These are phyloP conservation scores for Fusarium foetens DNA, from an alignment of 2,329 filamentous ascomycete genomes.

Conservation along the genomic window DNA sequence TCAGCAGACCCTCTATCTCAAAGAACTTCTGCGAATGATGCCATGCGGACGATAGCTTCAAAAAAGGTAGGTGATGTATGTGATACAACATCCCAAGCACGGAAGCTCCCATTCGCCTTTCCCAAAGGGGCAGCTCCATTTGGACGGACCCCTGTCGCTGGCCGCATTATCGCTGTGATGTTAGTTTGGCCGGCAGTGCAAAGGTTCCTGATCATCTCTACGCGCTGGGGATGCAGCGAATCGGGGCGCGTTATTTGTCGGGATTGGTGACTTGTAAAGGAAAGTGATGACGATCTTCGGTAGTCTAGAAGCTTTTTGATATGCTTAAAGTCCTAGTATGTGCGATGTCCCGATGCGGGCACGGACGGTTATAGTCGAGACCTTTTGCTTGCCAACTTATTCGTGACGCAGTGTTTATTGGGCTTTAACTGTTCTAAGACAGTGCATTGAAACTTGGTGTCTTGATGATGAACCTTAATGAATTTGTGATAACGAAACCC, in stretches of 20 bases:
- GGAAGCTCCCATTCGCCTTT: slow-evolving; percentile 33
- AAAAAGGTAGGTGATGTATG: slow-evolving; percentile 35
- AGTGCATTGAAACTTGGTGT: background rate
- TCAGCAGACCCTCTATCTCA: background rate
- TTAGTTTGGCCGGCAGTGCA: slow-evolving; percentile 22
- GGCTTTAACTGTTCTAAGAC: background rate
- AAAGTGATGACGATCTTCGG: slow-evolving; percentile 18
- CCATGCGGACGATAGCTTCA: slow-evolving; percentile 18
- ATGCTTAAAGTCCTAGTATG: slow-evolving; percentile 25
- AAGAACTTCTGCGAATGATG: slow-evolving; percentile 31
- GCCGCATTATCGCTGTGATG: slow-evolving; percentile 21
- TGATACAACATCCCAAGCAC: slow-evolving; percentile 28
- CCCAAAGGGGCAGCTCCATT: slow-evolving; percentile 28
- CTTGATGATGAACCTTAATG: background rate
- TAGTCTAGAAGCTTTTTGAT: slow-evolving; percentile 14
- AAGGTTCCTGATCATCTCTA: slow-evolving; percentile 23
- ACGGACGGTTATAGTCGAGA: background rate
- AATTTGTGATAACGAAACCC: background rate
- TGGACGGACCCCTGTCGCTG: background rate
- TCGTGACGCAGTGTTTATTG: background rate
- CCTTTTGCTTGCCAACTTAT: background rate
- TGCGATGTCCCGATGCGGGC: slow-evolving; percentile 5
- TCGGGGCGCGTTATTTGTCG: background rate
- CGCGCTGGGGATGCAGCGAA: slow-evolving; percentile 1
- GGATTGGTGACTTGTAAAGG: slow-evolving; percentile 10